These are phyloP conservation scores for Byssoonygena ceratinophila DNA, from an alignment of 2,329 filamentous ascomycete genomes.

Conservation along the genomic window DNA sequence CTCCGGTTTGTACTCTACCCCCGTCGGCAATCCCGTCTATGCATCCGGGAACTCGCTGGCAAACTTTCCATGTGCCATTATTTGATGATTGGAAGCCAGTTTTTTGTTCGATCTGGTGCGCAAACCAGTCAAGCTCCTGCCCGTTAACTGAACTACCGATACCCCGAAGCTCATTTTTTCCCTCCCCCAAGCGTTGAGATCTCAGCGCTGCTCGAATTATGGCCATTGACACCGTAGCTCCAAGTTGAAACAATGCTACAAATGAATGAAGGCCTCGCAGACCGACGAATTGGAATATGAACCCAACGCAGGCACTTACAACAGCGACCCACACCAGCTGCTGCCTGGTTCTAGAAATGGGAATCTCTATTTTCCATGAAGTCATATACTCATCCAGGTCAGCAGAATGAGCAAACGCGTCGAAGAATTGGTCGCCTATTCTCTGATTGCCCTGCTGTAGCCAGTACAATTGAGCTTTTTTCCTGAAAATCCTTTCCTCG, in stretches of 20 bases:
- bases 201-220: background rate
- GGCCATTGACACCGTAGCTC: background rate
- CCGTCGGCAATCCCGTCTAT: background rate
- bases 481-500: slow-evolving; percentile 15
- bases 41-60: background rate
- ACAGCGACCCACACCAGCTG: slow-evolving; percentile 21
- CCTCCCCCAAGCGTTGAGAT: background rate
- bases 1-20: background rate
- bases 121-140: slow-evolving; percentile 6
- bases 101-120: background rate
- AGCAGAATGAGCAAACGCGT: slow-evolving; percentile 22
- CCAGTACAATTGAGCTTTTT: slow-evolving; percentile 24
- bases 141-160: background rate
- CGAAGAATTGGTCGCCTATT: slow-evolving; percentile 32
- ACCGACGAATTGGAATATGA: slow-evolving; percentile 33
- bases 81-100: background rate
- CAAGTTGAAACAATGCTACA: slow-evolving; percentile 1
- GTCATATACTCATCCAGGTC: background rate
- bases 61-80: background rate
- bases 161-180: background rate
- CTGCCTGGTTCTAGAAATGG: background rate
- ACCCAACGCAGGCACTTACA: slow-evolving; percentile 25
- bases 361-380: background rate
- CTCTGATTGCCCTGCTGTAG: slow-evolving; percentile 31
- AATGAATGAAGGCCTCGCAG: slow-evolving; percentile 28